These are phyloP conservation scores for Venturia pyrina DNA, from an alignment of 2,329 filamentous ascomycete genomes.

Conservation along the genomic window DNA sequence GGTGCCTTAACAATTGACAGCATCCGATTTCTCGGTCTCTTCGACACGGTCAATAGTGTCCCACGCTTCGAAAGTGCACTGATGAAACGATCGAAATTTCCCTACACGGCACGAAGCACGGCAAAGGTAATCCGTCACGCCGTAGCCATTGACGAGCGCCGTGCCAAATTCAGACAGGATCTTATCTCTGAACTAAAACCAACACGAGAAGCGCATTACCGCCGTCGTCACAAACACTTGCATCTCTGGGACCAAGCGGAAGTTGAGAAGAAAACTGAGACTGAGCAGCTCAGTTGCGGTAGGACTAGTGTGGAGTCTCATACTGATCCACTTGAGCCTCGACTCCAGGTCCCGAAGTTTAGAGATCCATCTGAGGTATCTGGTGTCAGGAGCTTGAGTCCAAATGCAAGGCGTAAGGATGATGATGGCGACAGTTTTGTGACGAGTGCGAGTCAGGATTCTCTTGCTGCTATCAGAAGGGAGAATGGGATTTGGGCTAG, in stretches of 20 bases:
- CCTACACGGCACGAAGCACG: conserved; percentile 49
- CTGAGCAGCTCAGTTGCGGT: conserved; percentile 12
- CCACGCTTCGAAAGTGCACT: conserved; percentile 36
- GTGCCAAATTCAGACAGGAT: conserved; percentile 63
- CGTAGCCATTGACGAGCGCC: conserved; percentile 60
- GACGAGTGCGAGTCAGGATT: conserved; percentile 18
- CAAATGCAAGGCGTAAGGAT: conserved; percentile 17
- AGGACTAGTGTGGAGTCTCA: background rate
- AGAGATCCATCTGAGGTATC: conserved; percentile 25
- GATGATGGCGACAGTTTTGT: conserved; percentile 20
- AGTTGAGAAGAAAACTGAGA: conserved; percentile 15
- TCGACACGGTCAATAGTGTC: conserved; percentile 69
- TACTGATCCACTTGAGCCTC: conserved; percentile 8
- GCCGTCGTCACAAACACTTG: conserved; percentile 11
- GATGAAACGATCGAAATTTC: conserved; percentile 67
- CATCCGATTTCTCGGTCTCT: conserved; percentile 68
- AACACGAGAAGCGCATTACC: conserved; percentile 16
- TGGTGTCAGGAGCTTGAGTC: conserved; percentile 24
- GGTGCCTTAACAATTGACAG: background rate
- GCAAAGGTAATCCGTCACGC: conserved; percentile 56
- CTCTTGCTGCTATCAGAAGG: conserved; percentile 19
- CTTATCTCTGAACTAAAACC: conserved; percentile 43
- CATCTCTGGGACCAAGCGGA: conserved; percentile 9
- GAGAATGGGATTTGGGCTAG: conserved; percentile 25
- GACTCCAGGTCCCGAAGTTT: conserved; percentile 22